Percentiles rank a stretch among this genome's conserved stretches.
Conservation (phyloP, 345 rosid species). For the Eucalyptus regnans region DNA sequence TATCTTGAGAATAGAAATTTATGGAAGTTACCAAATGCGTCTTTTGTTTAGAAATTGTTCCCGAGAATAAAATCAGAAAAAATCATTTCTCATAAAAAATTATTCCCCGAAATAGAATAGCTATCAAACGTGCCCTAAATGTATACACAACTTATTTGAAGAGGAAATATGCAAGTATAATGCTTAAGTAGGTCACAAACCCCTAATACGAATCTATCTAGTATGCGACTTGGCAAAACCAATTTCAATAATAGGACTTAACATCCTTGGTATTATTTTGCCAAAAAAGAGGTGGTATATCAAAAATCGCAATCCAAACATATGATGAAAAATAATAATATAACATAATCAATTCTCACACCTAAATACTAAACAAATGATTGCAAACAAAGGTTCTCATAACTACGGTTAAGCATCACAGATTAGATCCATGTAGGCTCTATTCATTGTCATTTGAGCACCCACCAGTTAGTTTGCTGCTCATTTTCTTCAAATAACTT, state of each 20-base stretch:
- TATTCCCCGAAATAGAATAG: too few relatives aligned
- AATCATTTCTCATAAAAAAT: too few relatives aligned
- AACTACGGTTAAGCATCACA: not conserved
- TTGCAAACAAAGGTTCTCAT: too few relatives aligned
- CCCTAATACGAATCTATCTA: not conserved
- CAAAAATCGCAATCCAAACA: not conserved
- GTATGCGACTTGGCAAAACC: too few relatives aligned
- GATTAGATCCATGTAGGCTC: too few relatives aligned
- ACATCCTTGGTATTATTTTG: not conserved
- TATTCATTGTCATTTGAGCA: not conserved
- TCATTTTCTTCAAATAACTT: not conserved
- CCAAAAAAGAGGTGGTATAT: not conserved
- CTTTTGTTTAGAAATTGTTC: too few relatives aligned
- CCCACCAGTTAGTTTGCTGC: not conserved
- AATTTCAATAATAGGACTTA: too few relatives aligned
- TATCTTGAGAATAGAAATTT: too few relatives aligned
- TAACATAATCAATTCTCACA: not conserved
- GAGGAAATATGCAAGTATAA: not conserved
- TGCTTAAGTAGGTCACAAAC: not conserved
- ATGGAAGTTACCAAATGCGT: too few relatives aligned
- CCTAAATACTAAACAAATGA: not conserved
- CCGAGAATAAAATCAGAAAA: too few relatives aligned
- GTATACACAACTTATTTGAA: not conserved
- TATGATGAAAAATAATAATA: too few relatives aligned
- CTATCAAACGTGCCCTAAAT: not conserved